Percentiles rank a stretch among this genome's conserved stretches.
These are phyloP conservation scores for Pseudocercospora fijiensis DNA, from an alignment of 2,329 filamentous ascomycete species.

Conservation along the genomic window DNA sequence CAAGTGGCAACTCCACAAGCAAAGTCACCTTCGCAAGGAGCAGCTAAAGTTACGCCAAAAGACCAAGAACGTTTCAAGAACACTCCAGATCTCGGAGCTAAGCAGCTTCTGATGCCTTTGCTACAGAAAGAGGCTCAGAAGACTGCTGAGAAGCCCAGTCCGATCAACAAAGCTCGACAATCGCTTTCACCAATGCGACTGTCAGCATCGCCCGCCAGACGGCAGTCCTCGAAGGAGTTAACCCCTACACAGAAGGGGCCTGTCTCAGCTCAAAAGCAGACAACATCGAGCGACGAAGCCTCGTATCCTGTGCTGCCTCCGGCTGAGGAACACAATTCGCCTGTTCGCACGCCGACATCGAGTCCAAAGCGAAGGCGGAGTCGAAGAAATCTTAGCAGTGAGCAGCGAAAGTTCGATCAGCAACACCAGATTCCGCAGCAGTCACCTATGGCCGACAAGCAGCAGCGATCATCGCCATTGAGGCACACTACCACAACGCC, in stretches of 20 bases:
- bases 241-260: neutral
- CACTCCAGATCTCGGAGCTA: conserved; percentile 44
- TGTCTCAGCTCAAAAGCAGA: conserved; percentile 6
- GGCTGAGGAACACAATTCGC: conserved; percentile 16
- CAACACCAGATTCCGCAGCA: conserved; percentile 26
- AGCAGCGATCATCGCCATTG: conserved; percentile 29
- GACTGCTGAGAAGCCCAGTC: conserved; percentile 31
- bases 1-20: conserved; percentile 38
- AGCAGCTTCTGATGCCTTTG: conserved; percentile 38
- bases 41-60: conserved; percentile 56
- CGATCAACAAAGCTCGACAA: conserved; percentile 20
- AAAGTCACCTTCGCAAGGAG: conserved; percentile 51
- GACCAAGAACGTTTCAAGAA: conserved; percentile 58
- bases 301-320: conserved; percentile 29
- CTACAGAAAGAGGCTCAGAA: conserved; percentile 35
- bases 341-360: conserved; percentile 20
- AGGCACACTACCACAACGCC: conserved; percentile 18
- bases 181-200: conserved; percentile 26
- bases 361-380: conserved; percentile 23
- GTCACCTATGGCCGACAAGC: conserved; percentile 34
- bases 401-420: conserved; percentile 15
- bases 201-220: conserved; percentile 9
- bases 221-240: neutral
- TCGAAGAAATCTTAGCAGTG: conserved; percentile 2
- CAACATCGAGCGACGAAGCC: conserved; percentile 18